Base-by-base conservation (phyloP, 1,284 basidiomycete genomes). In the Microbotryomycetes sp. region DNA sequence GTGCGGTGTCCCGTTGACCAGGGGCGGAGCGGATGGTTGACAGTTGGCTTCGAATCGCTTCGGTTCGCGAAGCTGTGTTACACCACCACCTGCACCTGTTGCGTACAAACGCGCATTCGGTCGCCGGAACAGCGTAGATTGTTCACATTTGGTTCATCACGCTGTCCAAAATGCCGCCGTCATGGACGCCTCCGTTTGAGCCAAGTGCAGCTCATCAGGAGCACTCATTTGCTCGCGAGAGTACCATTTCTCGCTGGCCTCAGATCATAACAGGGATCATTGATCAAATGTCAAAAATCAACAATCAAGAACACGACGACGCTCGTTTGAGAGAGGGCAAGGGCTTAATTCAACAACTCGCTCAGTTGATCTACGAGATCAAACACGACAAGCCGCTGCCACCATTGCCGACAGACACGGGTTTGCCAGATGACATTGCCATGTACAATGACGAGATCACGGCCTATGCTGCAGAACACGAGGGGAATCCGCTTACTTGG, bases 241-340 rank as follows among this genome's bases (percentile, higher is more conserved):
- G 36, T 19, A 42, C 36, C 12, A 42, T 42, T 19, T 80, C 81
- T 74, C 81, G 91, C 61, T 97, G 94, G 94, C 94, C 94, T 1
- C 81, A 88, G 31, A 97, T 94, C 69, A 79, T 92, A 53, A 90
- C 90, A 6, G 81, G 82, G 60, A 80, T 89, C 60, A 85, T 92
- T 67, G 86, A 89, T 73, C 82, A 83, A 52, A 76, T 92, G 49
- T 82, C 85, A 70, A 81, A 80, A 54, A 67, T 74, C 56, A 73
- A 74, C 60, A 60, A 72, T 56, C 64, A 66, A 12, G 58, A 83
- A 86, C 72, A 77, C 79, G 67, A 78, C n/a, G 79, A 79, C 73
- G 69, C 79, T 26, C n/a, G n/a, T n/a, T n/a, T n/a, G n/a, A 69
- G 72, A 19, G 87, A 92, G 73, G 91, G 88, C 5, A 92, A 89